A percentile compares a stretch with the other conserved stretches of the same genome.
These are phyloP conservation scores for Globisporangium carolinianum DNA, from an alignment of 352 stramenopile species.

Conservation along the genomic window DNA sequence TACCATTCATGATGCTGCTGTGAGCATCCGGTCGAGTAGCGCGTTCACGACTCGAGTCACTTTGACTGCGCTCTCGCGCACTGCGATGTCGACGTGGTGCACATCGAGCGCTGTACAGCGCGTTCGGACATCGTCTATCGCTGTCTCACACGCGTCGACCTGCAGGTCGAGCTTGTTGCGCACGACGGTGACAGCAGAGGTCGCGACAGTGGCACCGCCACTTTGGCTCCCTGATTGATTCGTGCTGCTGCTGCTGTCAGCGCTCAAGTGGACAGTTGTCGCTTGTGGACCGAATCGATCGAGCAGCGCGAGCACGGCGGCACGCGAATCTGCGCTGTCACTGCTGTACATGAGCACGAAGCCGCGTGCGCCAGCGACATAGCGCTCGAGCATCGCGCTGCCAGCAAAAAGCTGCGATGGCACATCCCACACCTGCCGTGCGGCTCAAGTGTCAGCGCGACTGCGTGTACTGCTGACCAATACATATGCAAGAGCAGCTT, in stretches of 20 bases:
- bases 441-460: background rate
- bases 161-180: slow-evolving; percentile 8
- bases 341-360: slow-evolving; percentile 43
- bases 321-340: background rate
- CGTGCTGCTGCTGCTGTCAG: background rate
- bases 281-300: background rate
- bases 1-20: background rate
- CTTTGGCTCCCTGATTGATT: background rate
- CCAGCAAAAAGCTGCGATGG: slow-evolving; percentile 42
- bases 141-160: background rate
- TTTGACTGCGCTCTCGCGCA: background rate
- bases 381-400: slow-evolving; percentile 34
- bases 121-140: background rate
- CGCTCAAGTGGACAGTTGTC: background rate
- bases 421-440: slow-evolving; percentile 49
- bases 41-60: background rate
- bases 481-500: background rate
- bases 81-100: slow-evolving; percentile 1
- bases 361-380: slow-evolving; percentile 24
- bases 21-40: background rate
- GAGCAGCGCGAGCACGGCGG: slow-evolving; percentile 5
- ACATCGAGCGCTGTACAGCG: background rate
- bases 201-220: background rate
- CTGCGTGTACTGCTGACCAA: background rate
- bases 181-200: slow-evolving; percentile 1